Evolutionary conservation across 148 eudicot species (phyloP).

Genomic region (Diospyros kaki): DNA sequence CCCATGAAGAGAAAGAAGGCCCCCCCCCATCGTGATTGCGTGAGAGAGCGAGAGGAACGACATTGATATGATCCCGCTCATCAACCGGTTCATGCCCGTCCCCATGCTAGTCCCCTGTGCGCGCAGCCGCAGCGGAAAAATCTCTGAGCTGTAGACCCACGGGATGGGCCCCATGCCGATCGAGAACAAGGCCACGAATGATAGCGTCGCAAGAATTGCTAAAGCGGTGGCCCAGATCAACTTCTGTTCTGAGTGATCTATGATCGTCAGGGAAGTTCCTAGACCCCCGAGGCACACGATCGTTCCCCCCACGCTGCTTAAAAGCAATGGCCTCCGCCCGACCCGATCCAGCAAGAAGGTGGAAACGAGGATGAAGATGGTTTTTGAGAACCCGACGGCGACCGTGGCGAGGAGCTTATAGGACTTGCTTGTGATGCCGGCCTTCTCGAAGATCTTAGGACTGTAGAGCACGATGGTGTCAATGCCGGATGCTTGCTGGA

Average conservation of each 20-base stretch:
- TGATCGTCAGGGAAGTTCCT: conserved; percentile 10
- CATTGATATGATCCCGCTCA: conserved; percentile 56
- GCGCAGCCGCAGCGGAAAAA: conserved; percentile 27
- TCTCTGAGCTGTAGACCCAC: conserved; percentile 29
- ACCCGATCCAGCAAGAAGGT: conserved; percentile 25
- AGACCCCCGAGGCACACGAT: conserved; percentile 13
- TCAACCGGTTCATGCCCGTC: conserved; percentile 47
- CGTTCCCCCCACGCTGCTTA: conserved; percentile 22
- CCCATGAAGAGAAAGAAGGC: conserved; percentile 53
- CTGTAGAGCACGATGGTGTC: conserved; percentile 32
- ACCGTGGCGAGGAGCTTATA: conserved; percentile 24
- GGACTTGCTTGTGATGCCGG: conserved; percentile 22
- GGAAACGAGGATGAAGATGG: conserved; percentile 25
- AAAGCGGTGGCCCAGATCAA: conserved; percentile 26
- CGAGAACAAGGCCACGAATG: conserved; percentile 26
- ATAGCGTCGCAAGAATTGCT: conserved; percentile 8
- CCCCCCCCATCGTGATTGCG: conserved; percentile 54
- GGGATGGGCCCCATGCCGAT: conserved; percentile 32
- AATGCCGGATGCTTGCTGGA: conserved; percentile 28
- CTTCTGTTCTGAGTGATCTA: conserved; percentile 12
- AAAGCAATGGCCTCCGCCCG: conserved; percentile 28
- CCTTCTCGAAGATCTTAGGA: conserved; percentile 25
- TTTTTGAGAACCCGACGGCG: conserved; percentile 30
- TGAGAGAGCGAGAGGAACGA: conserved; percentile 42
- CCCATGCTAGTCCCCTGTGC: conserved; percentile 52